A percentile compares a stretch with the other conserved stretches of the same genome.
These are phyloP conservation scores for Cynara cardunculus DNA, from an alignment of 129 eudicot species.

Conservation along the genomic window DNA sequence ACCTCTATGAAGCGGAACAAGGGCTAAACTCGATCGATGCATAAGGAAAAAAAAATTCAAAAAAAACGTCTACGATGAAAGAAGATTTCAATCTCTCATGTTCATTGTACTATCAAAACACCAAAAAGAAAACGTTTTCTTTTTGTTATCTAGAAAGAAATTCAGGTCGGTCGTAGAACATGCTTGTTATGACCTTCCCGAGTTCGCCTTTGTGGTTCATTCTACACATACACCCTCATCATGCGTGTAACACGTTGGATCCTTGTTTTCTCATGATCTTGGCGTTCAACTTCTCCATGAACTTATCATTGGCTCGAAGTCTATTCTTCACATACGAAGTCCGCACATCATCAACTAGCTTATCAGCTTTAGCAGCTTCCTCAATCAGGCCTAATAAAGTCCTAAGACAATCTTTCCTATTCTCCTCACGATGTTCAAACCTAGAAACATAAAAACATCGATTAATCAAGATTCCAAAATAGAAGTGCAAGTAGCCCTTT, in stretches of 20 bases:
- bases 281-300: conserved; percentile 70
- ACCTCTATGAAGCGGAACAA: background rate
- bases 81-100: background rate
- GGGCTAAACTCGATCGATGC: conserved; percentile 2
- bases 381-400: conserved; percentile 74
- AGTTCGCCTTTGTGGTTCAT: background rate
- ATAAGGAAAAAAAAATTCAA: conserved; percentile 4
- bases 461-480: background rate
- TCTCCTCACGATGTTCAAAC: conserved; percentile 95
- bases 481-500: background rate
- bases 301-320: conserved; percentile 63
- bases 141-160: conserved; percentile 12
- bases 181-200: background rate
- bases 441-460: conserved; percentile 30
- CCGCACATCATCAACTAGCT: conserved; percentile 59
- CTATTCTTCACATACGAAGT: conserved; percentile 60
- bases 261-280: conserved; percentile 36
- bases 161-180: background rate
- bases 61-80: background rate
- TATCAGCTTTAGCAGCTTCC: conserved; percentile 85
- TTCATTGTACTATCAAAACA: conserved; percentile 10
- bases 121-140: background rate
- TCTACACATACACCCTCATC: conserved; percentile 16
- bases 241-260: conserved; percentile 35
- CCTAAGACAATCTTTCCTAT: conserved; percentile 94